Base-by-base conservation (phyloP, 208 protist species). In the Wallacemonas sp. region DNA sequence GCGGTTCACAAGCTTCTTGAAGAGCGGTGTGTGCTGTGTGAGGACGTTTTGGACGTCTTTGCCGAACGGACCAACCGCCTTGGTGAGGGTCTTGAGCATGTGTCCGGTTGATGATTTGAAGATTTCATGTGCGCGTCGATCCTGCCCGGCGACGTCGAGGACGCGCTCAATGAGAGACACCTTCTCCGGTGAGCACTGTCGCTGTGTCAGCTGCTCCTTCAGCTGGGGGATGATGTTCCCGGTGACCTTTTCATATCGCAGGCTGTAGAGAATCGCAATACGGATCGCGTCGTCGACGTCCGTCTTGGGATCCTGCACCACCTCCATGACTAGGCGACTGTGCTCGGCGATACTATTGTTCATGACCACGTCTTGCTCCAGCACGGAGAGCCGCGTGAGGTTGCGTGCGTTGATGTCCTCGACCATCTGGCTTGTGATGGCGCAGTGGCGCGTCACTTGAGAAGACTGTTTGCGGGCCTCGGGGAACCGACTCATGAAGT, bases 11-110 rank as follows among this genome's bases (percentile, higher is more conserved):
- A 97, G 69, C 33, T 95, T 91, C 39, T 83, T 82, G 27, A 99
- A 63, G 38, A 93, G 68, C 34, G 98, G 97, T 53, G 87, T 83
- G 71, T 99, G 97, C 80, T 98, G 95, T 26, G 97, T 99, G 67
- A 98, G 98, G 4, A 99, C 93, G 54, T 99, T 99, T 64, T 98
- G 83, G 24, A 99, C 87, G 61, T 97, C 82, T 64, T 90, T 91
- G 41, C 85, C 84, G 46, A 96, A 90, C 62, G 85, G 79, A 52
- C 90, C 71, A 44, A 95, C 79, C 27, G 90, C 61, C 68, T 88
- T 92, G 33, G 76, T 84, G 33, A 91, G 79, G 12, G 85, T 64
- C 61, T 91, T 91, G 50, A 94, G 76, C 41, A 94, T 80, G 68
- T 80, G 79, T 1, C 83, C 89, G 22, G 89, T 88, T 0, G 83